Evolutionary conservation across 2,329 filamentous ascomycete species (phyloP), one percentile per base, ranked within the genome.

Genomic region (Cladosporium sp.): DNA sequence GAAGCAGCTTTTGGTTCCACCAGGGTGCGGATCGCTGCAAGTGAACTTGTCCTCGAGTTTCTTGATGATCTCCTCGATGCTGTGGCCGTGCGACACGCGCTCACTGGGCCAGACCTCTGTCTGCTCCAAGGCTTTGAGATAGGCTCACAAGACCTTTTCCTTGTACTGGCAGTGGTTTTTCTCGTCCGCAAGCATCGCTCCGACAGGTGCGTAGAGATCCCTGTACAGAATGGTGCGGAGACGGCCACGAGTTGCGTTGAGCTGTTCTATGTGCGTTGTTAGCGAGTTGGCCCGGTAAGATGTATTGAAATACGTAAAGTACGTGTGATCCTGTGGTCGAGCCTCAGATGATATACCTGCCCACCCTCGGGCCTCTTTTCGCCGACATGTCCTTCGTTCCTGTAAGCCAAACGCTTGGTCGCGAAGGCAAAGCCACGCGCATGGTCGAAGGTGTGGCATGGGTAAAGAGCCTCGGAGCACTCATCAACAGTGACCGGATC

Each of bases 341-440:
- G 48, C 16, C 48, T 51, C 23, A 51, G 11, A 7, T 51, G 48
- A 18, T 51, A 51, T 5, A n/a, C 18, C 36, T 43, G 36, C 6
- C 36, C 49, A 11, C 26, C 49, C 16, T 34, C 58, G 11, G 74
- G 75, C 7, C 64, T 67, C 3, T 56, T 58, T 57, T 76, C 75
- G n/a, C 62, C 68, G 39, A 77, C 71, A 26, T 72, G 69, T 6
- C 72, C 70, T 8, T 54, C 21, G 13, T 64, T 64, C 43, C 75
- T 67, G 70, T 78, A 78, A 1, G 71, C 76, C 0, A 78, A 67
- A 14, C 61, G 71, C 66, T 72, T 74, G 0, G 74, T 78, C 2
- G 71, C 69, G 0, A 36, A 43, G 0, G 67, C 66, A 39, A 76
- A 78, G 3, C 70, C 76, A 1, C 62, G 14, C 5, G 71, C 70